These are phyloP conservation scores for Meira nashicola DNA, from an alignment of 1,284 basidiomycete genomes.

Conservation along the genomic window DNA sequence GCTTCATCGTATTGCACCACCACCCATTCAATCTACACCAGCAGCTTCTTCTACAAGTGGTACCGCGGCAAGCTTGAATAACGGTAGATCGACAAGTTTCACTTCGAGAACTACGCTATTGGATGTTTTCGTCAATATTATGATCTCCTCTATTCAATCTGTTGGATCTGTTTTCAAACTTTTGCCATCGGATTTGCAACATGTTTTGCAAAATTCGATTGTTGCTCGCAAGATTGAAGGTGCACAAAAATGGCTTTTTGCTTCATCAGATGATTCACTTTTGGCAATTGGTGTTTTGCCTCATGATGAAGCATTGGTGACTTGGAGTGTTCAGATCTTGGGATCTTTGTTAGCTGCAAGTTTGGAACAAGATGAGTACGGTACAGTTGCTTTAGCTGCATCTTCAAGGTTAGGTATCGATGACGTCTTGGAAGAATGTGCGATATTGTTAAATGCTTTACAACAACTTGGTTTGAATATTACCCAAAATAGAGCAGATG, in stretches of 20 bases:
- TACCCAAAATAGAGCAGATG: not conserved
- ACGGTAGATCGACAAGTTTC: not conserved
- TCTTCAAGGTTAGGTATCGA: not conserved
- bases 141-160: not conserved
- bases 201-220: not conserved
- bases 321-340: slow-evolving; percentile 6
- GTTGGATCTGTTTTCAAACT: not conserved
- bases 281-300: not conserved
- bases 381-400: slow-evolving; percentile 4
- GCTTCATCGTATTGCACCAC: slow-evolving; percentile 3
- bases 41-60: not conserved
- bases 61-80: not conserved
- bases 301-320: not conserved
- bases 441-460: not conserved
- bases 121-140: too few relatives aligned
- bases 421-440: slow-evolving; percentile 5
- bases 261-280: not conserved
- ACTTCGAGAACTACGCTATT: not conserved
- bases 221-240: not conserved
- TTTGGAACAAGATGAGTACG: slow-evolving; percentile 12
- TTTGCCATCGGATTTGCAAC: slow-evolving; percentile 4
- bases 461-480: not conserved
- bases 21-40: slow-evolving; percentile 1
- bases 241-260: not conserved
- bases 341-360: slow-evolving; percentile 2